Base-by-base conservation (phyloP, 2,329 filamentous ascomycete genomes). In the Pezizomycotina sp. region DNA sequence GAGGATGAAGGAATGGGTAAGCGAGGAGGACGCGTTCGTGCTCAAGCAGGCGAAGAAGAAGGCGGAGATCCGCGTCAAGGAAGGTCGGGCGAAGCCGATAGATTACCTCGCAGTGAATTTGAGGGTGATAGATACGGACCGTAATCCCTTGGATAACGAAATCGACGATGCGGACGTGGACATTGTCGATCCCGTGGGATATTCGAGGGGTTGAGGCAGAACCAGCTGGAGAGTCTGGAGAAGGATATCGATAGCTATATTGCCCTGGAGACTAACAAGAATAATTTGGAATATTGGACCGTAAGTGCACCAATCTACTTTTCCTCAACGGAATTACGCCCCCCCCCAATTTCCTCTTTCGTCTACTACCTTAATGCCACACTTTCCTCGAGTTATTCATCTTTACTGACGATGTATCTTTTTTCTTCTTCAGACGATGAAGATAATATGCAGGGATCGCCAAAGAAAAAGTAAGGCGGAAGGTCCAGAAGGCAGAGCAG, bases 41-140 rank as follows among this genome's bases (percentile, higher is more conserved):
- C 63, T 98, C 53, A 84, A 83, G 58, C 89, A 98, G 60, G 78
- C 86, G 29, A 98, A 95, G 66, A 95, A 91, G 64, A 95, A 93
- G 63, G 86, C 89, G 26, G 80, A 84, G 47, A 91, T 98, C 49
- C 77, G 89, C 25, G 83, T 95, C 28, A 80, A 83, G 50, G 84
- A 91, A 57, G 78, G 79, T 7, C 73, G 91, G 48, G 84, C 86
- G 37, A 84, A 82, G 54, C 79, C 86, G 6, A 86, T 95, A 52
- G 89, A 98, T 60, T 84, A 80, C 65, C 69, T 98, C 28, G 82
- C 84, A 1, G 89, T 95, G 52, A 91, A 80, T 43, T 62, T 98
- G 46, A 75, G 82, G 48, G 80, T 86, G 46, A 75, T 95, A 47
- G 89, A 98, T 55, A 67, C 74, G 19, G 80, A 84, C 31, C 74